phyloP scores from a whole-genome alignment of 2,329 filamentous ascomycete species.

The Dryadomyces quercus-mongolicae region DNA sequence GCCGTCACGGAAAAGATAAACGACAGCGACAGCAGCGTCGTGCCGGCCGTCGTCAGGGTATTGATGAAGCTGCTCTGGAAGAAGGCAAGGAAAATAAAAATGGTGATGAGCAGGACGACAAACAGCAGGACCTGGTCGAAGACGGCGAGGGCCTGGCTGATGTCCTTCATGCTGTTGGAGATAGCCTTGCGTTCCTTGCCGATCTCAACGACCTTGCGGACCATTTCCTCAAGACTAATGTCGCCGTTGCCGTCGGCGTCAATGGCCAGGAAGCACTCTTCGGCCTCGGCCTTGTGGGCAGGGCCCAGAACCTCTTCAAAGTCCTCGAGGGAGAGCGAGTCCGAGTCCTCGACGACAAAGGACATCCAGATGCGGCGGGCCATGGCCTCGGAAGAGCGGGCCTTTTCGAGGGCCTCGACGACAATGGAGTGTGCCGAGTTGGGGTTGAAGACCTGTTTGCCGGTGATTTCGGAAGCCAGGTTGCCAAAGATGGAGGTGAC shows the following conservation, averaged over 20 bases:
- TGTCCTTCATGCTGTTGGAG: conserved; percentile 89
- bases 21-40: conserved; percentile 84
- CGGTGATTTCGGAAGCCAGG: conserved; percentile 86
- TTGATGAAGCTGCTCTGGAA: conserved; percentile 77
- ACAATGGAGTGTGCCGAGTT: conserved; percentile 85
- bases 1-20: conserved; percentile 90
- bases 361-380: conserved; percentile 96
- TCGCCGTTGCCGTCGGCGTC: conserved; percentile 88
- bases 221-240: conserved; percentile 91
- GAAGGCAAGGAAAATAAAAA: conserved; percentile 84
- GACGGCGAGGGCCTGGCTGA: conserved; percentile 84
- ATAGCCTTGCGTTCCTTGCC: conserved; percentile 82
- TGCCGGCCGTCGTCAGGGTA: conserved; percentile 80
- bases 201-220: conserved; percentile 73
- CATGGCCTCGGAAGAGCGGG: conserved; percentile 74
- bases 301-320: conserved; percentile 76
- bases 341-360: conserved; percentile 81
- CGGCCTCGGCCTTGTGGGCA: conserved; percentile 62
- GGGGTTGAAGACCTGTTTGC: conserved; percentile 89
- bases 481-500: conserved; percentile 89
- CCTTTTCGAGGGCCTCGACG: conserved; percentile 77
- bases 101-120: conserved; percentile 65
- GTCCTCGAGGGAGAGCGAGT: conserved; percentile 69
- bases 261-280: conserved; percentile 70
- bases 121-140: conserved; percentile 77